These are phyloP conservation scores for Diaporthe helianthi DNA, from an alignment of 2,329 filamentous ascomycete species.

Conservation along the genomic window DNA sequence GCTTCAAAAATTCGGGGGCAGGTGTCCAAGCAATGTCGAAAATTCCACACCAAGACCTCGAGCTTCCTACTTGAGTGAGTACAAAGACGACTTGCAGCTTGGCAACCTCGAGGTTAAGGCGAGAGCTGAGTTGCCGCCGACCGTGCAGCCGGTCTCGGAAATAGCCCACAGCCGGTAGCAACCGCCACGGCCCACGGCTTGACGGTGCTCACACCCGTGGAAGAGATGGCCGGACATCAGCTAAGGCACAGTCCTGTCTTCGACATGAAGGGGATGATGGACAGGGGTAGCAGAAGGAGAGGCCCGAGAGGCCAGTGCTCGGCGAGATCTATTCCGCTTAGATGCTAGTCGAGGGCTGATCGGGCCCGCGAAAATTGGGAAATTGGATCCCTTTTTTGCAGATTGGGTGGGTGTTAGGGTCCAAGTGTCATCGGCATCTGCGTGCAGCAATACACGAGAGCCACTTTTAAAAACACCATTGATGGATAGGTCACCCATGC, in stretches of 20 bases:
- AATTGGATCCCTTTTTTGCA: neutral
- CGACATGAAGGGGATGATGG: neutral
- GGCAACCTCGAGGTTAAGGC: conserved; percentile 91
- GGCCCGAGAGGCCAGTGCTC: neutral
- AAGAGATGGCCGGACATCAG: neutral
- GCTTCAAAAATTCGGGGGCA: conserved; percentile 67
- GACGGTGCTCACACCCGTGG: neutral
- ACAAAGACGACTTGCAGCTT: conserved; percentile 76
- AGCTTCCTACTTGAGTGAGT: conserved; percentile 88
- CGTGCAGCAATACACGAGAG: neutral
- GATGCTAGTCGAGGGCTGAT: neutral
- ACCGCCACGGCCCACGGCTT: neutral
- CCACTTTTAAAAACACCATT: neutral
- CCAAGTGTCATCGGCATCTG: neutral
- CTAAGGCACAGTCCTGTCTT: neutral
- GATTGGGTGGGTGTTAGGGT: neutral
- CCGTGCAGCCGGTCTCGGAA: conserved; percentile 56
- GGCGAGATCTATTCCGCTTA: neutral
- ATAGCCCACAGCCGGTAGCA: neutral
- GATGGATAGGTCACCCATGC: neutral
- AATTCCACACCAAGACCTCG: conserved; percentile 77
- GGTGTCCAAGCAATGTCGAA: conserved; percentile 74
- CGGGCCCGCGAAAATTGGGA: neutral
- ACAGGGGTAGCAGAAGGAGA: neutral
- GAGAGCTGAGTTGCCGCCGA: conserved; percentile 56